A percentile compares a stretch with the other conserved stretches of the same genome.
Evolutionary conservation across 2,329 filamentous ascomycete species (phyloP).

Genomic region (Monascus ruber): DNA sequence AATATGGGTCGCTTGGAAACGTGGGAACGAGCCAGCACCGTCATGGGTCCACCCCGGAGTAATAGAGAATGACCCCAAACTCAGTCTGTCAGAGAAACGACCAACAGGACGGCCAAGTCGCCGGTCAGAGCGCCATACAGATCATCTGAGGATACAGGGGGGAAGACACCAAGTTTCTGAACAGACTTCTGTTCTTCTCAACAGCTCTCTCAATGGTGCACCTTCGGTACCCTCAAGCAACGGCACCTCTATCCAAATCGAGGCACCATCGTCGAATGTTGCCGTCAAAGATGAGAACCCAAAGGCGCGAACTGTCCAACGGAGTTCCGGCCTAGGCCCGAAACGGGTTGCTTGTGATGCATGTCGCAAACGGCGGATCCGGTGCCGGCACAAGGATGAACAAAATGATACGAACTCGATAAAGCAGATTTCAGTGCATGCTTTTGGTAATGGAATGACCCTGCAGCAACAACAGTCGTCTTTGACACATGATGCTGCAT

Average conservation of each 20-base stretch:
- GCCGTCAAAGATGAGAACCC: conserved; percentile 16
- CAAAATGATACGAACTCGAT: conserved; percentile 18
- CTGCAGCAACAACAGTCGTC: conserved; percentile 18
- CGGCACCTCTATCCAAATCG: conserved; percentile 11
- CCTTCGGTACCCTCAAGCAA: conserved; percentile 14
- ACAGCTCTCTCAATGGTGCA: conserved; percentile 5
- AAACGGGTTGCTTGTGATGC: conserved; percentile 51
- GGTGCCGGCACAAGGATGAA: conserved; percentile 53
- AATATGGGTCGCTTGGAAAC: conserved; percentile 57
- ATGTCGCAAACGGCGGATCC: conserved; percentile 50
- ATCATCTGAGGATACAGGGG: conserved; percentile 29
- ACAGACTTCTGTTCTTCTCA: conserved; percentile 9
- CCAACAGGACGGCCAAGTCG: conserved; percentile 44
- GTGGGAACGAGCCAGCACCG: conserved; percentile 51
- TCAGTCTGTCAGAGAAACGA: conserved; percentile 43
- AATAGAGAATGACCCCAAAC: conserved; percentile 38
- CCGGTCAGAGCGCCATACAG: conserved; percentile 43
- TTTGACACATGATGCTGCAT: conserved; percentile 26
- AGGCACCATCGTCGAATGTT: conserved; percentile 7
- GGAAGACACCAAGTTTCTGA: conserved; percentile 28
- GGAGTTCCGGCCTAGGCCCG: conserved; percentile 48
- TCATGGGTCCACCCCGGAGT: conserved; percentile 51
- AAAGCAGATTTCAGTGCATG: conserved; percentile 17
- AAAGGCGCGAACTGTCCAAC: conserved; percentile 37
- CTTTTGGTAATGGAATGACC: conserved; percentile 18